Evolutionary conservation across 768 basidiomycete species (phyloP).

Genomic region (Strobilomyces dryophilus): DNA sequence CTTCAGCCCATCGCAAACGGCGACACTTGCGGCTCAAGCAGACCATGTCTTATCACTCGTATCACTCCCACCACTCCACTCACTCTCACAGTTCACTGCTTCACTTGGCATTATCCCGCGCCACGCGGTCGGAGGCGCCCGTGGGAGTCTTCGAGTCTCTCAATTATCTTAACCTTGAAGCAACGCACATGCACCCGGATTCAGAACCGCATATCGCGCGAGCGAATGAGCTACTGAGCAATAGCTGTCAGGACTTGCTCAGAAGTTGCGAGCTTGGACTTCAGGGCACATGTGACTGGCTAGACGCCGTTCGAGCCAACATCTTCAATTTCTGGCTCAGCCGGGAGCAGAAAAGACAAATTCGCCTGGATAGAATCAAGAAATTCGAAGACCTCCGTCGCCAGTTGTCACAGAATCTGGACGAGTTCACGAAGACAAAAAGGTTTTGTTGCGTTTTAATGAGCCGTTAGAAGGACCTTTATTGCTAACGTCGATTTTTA

Average conservation of each 20-base stretch:
- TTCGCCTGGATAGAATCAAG: constrained; percentile 33
- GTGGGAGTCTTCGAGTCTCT: constrained; percentile 76
- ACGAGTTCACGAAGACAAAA: constrained; percentile 45
- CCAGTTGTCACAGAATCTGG: constrained; percentile 36
- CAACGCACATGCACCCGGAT: constrained; percentile 48
- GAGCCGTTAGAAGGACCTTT: not conserved
- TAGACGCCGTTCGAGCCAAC: constrained; percentile 37
- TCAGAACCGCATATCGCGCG: constrained; percentile 39
- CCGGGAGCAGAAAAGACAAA: constrained; percentile 26
- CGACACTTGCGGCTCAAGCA: constrained; percentile 11
- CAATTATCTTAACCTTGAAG: constrained; percentile 65
- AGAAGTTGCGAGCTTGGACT: constrained; percentile 39
- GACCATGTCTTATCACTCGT: constrained; percentile 18
- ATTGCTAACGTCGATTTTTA: not conserved
- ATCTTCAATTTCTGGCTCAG: constrained; percentile 37
- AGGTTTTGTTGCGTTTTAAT: constrained; percentile 37
- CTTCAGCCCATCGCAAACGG: constrained; percentile 4
- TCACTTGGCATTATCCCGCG: constrained; percentile 33
- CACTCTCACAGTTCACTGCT: constrained; percentile 38
- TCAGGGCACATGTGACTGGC: constrained; percentile 45
- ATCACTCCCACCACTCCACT: constrained; percentile 14
- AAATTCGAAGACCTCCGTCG: constrained; percentile 36
- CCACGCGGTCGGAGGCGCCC: constrained; percentile 41
- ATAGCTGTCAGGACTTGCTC: constrained; percentile 55
- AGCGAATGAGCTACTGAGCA: constrained; percentile 42